A percentile compares a stretch with the other conserved stretches of the same genome.
Conservation (phyloP, 2,329 filamentous ascomycete genomes). For the Tympanopsis confertula region DNA sequence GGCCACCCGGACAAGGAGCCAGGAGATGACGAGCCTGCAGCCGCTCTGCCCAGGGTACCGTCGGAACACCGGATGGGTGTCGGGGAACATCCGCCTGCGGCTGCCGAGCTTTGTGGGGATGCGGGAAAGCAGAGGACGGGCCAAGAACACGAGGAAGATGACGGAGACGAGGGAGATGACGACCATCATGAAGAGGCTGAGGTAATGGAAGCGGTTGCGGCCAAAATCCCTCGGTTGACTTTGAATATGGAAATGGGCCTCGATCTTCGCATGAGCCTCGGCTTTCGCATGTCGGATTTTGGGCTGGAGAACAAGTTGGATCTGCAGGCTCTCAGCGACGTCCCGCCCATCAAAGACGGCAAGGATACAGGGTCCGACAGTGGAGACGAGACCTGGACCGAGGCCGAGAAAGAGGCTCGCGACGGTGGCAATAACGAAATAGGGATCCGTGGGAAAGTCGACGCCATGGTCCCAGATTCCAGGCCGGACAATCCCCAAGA, state of each 20-base stretch:
- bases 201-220: neutral
- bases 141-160: neutral
- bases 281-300: no score
- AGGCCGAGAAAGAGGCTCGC: neutral
- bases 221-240: neutral
- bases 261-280: neutral
- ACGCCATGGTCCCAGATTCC: no score
- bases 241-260: neutral
- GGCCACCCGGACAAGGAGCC: no score
- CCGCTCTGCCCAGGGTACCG: no score
- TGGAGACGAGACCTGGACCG: neutral
- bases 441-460: no score
- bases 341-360: neutral
- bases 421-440: no score
- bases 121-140: neutral
- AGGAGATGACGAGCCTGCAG: no score
- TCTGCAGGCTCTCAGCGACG: neutral
- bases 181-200: slow-evolving; percentile 10
- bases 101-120: no score
- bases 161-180: slow-evolving; percentile 9
- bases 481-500: no score
- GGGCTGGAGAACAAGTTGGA: no score
- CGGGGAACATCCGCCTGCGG: no score
- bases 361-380: neutral
- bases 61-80: no score